phyloP scores from a whole-genome alignment of 768 basidiomycete genomes.

The Lactarius hengduanensis region DNA sequence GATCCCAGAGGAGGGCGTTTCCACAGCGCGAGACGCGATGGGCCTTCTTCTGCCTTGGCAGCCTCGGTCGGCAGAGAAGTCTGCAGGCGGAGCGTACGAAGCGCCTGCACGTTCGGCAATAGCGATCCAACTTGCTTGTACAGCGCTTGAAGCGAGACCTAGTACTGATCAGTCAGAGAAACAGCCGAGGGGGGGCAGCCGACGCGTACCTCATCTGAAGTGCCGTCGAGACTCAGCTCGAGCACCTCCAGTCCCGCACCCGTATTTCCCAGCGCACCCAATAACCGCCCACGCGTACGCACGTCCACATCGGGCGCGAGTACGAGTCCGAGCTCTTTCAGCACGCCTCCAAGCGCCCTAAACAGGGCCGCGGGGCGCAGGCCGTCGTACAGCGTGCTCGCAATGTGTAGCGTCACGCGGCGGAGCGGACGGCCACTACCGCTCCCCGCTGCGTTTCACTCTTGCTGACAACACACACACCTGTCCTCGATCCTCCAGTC shows the following conservation, averaged over 20 bases:
- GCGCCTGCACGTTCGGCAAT: slow-evolving; percentile 33
- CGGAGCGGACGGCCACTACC: slow-evolving; percentile 33
- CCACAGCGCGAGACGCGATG: slow-evolving; percentile 33
- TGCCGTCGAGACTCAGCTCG: slow-evolving; percentile 32
- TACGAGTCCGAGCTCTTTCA: slow-evolving; percentile 25
- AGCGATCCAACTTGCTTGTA: slow-evolving; percentile 34
- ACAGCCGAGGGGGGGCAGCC: too few relatives aligned
- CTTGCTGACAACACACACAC: too few relatives aligned
- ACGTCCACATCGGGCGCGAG: slow-evolving; percentile 33
- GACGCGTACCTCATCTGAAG: slow-evolving; percentile 34
- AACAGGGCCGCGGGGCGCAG: slow-evolving; percentile 35
- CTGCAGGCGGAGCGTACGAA: slow-evolving; percentile 35
- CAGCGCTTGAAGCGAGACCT: slow-evolving; percentile 31
- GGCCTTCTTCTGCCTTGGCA: slow-evolving; percentile 36
- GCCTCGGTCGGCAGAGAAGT: slow-evolving; percentile 42
- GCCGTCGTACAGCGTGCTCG: slow-evolving; percentile 38
- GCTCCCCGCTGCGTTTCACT: too few relatives aligned
- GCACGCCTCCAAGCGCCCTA: slow-evolving; percentile 28
- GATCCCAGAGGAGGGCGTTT: slow-evolving; percentile 33
- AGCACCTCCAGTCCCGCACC: slow-evolving; percentile 32
- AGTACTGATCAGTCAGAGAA: neutral
- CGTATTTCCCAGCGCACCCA: slow-evolving; percentile 35
- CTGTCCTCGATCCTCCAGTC: too few relatives aligned
- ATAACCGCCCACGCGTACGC: slow-evolving; percentile 36
- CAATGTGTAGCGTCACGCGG: slow-evolving; percentile 31